Base-by-base conservation (phyloP, 2,329 filamentous ascomycete genomes). In the Monosporascus sp. region DNA sequence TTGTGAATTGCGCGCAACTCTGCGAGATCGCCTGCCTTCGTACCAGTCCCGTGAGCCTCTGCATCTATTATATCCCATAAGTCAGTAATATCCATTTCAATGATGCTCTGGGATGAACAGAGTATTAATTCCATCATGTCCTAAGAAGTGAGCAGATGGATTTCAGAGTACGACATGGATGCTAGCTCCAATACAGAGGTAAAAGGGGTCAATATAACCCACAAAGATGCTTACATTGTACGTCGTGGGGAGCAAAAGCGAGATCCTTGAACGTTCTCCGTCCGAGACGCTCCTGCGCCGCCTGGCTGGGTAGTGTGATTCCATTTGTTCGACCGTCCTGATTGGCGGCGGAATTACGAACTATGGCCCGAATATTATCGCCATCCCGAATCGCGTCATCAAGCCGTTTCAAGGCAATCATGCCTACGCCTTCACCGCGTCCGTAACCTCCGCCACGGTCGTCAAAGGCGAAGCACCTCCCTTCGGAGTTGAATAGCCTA, bases 241-340 rank as follows among this genome's bases (percentile, higher is more conserved):
- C 24, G 4, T 26, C 24, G 24, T 26, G 24, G 24, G 24, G 24
- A 26, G 24, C 24, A 26, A 48, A 48, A 18, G 46, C 7, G 7
- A 48, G 14, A 11, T 18, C 46, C 26, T 37, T 28, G 28, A 48
- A 48, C 37, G 37, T n/a, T 35, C 37, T 48, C 46, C 46, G 24
- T 15, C 28, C 46, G 6, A 48, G 26, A 48, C 46, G 46, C 46
- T 48, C 46, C 46, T 48, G 46, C 18, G 46, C 46, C 5, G 24
- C 35, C 26, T 48, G 46, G n/a, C 37, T 48, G 7, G 46, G 46
- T 11, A 48, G 28, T 17, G 46, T 48, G 22, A 48, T 48, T 11
- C 46, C 46, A 20, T 48, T 48, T 17, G 46, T 48, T 48, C 46
- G 46, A 3, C 46, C 46, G 37, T 48, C 46, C 24, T 48, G 46